These are phyloP conservation scores for Leccinum solheimii DNA, from an alignment of 1,284 basidiomycete genomes.

Conservation along the genomic window DNA sequence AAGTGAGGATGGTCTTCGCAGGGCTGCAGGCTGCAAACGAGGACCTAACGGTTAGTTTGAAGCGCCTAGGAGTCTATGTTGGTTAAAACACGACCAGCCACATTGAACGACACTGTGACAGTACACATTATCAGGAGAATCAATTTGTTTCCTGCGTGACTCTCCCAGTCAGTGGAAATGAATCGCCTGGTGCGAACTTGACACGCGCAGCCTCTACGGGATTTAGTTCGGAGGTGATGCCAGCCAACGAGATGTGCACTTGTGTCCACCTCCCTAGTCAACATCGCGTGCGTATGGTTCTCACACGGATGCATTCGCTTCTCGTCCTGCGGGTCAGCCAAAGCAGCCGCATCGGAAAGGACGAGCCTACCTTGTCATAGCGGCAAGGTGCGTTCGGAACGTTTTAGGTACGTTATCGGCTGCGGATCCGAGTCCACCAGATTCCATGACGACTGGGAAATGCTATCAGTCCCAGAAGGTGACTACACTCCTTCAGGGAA, in stretches of 20 bases:
- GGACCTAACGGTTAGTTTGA: too few relatives aligned
- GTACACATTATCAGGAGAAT: slow-evolving; percentile 71
- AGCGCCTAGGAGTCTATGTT: too few relatives aligned
- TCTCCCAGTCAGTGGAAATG: background rate
- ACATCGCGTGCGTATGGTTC: background rate
- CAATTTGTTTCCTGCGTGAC: slow-evolving; percentile 57
- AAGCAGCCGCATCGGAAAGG: background rate
- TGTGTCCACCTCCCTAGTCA: slow-evolving; percentile 49
- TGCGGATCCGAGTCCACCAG: too few relatives aligned
- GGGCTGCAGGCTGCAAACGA: too few relatives aligned
- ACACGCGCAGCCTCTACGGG: slow-evolving; percentile 52
- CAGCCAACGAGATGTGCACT: slow-evolving; percentile 54
- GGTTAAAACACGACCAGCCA: too few relatives aligned
- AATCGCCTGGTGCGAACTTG: slow-evolving; percentile 36
- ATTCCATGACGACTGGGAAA: background rate
- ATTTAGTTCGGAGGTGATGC: slow-evolving; percentile 46
- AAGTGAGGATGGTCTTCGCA: too few relatives aligned
- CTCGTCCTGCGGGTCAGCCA: background rate
- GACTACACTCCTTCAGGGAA: background rate
- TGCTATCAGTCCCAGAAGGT: background rate
- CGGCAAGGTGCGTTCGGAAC: too few relatives aligned
- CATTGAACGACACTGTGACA: slow-evolving; percentile 25
- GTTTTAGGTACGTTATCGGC: too few relatives aligned
- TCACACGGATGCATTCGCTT: background rate
- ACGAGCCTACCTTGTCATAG: too few relatives aligned